Base-by-base conservation (phyloP, 169 alveolate species). In the Amoebophrya sp. region DNA sequence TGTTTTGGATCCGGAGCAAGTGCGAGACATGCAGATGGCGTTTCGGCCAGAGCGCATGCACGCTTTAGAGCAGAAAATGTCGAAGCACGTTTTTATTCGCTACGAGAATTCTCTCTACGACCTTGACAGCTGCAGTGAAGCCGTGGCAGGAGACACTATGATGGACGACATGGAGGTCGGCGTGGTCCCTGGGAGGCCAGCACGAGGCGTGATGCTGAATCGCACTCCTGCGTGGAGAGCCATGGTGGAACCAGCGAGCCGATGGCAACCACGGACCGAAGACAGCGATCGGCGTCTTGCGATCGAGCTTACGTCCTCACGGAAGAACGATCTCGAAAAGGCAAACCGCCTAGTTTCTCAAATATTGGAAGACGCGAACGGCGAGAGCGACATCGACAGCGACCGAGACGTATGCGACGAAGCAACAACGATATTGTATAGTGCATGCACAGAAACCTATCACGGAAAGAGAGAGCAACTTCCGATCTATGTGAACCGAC, bases 401-500 rank as follows among this genome's bases (percentile, higher is more conserved):
- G 33, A 65, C 33, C 3, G 2, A 26, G 83, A 65, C 83, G 18
- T 26, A 29, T 26, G 12, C 83, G 83, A 65, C 83, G 83, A 65
- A 18, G 3, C 83, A 10, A 65, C 83, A 1, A 12, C 83, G 2
- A 6, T 1, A 1, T 36, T 65, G 33, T 65, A 65, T 36, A 12
- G 39, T 10, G 12, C 36, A 1, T 26, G 33, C 83, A 65, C 83
- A 10, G 83, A 65, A 26, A 65, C 83, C 36, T 65, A 65, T 36
- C 83, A 65, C 83, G 83, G 83, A 29, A 36, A 65, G 33, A n/a
- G n/a, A n/a, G 83, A 65, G 2, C 38, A 26, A 36, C 83, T 65
- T 36, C 83, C 83, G 10, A 65, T 65, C 38, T 65, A 65, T 36
- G 83, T 65, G 83, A 65, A 65, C 83, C 83, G 83, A 6, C 83